Percentiles rank a stretch among this genome's conserved stretches.
Evolutionary conservation across 495 filamentous ascomycete species (phyloP).

Genomic region (Neurospora discreta): DNA sequence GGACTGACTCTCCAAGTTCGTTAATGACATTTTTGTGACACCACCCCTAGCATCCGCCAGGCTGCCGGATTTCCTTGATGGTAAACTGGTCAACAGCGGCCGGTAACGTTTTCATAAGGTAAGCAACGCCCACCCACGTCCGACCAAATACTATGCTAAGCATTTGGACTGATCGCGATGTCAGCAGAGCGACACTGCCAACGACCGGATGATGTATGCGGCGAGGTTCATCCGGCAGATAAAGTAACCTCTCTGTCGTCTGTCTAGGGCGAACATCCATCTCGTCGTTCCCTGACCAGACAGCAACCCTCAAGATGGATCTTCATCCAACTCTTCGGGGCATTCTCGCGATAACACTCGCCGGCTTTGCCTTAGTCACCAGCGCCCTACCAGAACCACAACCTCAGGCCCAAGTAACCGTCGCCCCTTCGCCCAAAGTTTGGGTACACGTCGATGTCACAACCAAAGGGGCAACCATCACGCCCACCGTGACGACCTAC

Average conservation of each 20-base stretch:
- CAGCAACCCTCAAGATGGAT: not conserved
- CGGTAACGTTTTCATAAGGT: not conserved
- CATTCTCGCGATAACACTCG: not conserved
- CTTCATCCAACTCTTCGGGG: not conserved
- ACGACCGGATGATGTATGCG: not conserved
- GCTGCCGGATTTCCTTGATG: not conserved
- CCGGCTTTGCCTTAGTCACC: not conserved
- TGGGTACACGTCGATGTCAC: constrained; percentile 20
- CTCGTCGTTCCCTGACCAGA: not conserved
- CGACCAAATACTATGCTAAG: not conserved
- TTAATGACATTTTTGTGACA: not conserved
- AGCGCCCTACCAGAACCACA: constrained; percentile 5
- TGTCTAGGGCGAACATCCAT: not conserved
- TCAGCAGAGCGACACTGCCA: not conserved
- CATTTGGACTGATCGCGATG: not conserved
- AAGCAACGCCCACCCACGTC: not conserved
- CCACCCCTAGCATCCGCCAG: not conserved
- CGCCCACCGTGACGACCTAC: constrained; percentile 11
- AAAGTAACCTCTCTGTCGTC: not conserved
- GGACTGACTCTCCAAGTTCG: not conserved
- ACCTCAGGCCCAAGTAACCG: constrained; percentile 2
- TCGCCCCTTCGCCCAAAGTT: constrained; percentile 1
- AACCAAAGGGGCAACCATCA: constrained; percentile 14
- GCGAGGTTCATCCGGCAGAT: not conserved
- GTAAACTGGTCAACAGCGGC: not conserved